Conservation (phyloP, 2,329 filamentous ascomycete species). For the Trichoderma guizhouense region DNA sequence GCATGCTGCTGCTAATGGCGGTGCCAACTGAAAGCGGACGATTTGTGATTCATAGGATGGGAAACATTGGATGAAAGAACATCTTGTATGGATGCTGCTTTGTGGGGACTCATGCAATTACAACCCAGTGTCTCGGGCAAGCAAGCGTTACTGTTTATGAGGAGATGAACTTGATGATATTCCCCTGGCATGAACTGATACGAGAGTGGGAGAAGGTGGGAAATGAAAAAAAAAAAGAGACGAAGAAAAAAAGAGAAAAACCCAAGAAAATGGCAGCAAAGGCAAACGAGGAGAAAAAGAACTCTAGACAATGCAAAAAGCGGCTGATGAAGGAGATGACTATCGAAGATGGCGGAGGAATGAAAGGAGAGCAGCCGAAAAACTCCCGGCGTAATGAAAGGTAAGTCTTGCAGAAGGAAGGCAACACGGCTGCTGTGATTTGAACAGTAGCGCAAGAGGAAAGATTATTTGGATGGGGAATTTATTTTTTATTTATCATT, state of each 20-base stretch:
- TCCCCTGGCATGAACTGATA: neutral
- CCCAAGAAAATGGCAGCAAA: neutral
- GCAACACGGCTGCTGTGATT: neutral
- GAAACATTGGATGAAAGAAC: neutral
- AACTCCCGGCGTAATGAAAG: neutral
- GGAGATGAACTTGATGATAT: constrained; percentile 18
- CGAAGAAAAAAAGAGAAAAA: neutral
- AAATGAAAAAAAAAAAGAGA: neutral
- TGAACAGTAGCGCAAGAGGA: neutral
- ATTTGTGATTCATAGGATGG: neutral
- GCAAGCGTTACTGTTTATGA: constrained; percentile 11
- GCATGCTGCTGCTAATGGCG: constrained; percentile 13
- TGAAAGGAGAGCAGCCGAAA: neutral
- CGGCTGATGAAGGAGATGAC: neutral
- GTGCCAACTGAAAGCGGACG: constrained; percentile 17
- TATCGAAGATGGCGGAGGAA: neutral
- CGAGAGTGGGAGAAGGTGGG: neutral
- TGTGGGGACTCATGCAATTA: neutral
- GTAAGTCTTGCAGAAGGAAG: constrained; percentile 3
- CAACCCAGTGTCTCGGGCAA: neutral
- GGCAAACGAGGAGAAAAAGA: neutral
- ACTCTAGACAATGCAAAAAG: constrained; percentile 17
- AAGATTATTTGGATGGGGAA: constrained; percentile 9
- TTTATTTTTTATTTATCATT: neutral
- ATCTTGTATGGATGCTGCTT: neutral